These are phyloP conservation scores for Fusarium luffae DNA, from an alignment of 2,329 filamentous ascomycete species.

Conservation along the genomic window DNA sequence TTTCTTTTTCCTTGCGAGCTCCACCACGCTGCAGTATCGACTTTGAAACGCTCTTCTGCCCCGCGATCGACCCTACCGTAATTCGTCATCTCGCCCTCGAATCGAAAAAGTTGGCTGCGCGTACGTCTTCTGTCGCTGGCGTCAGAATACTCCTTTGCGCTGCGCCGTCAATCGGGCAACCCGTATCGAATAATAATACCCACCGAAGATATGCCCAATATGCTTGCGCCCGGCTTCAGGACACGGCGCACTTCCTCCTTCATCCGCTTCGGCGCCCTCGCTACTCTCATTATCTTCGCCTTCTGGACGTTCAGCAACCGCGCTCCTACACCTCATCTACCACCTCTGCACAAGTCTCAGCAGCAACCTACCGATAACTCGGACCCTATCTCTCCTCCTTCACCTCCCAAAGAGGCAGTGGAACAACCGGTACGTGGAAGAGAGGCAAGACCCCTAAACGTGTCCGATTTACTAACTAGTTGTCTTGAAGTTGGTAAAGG, in stretches of 20 bases:
- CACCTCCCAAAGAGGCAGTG: background rate
- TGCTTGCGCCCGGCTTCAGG: conserved; percentile 56
- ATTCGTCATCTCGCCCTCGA: conserved; percentile 29
- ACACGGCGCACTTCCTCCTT: conserved; percentile 58
- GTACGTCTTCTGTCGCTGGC: conserved; percentile 40
- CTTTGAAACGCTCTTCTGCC: conserved; percentile 10
- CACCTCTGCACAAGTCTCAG: conserved; percentile 19
- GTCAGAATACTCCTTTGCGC: conserved; percentile 29
- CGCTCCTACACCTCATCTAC: conserved; percentile 21
- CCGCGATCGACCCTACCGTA: conserved; percentile 28
- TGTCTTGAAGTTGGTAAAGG: background rate
- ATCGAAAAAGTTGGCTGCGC: conserved; percentile 20
- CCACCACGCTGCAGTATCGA: background rate
- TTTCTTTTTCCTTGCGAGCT: conserved; percentile 4
- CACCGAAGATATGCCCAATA: conserved; percentile 42
- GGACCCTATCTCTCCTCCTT: background rate
- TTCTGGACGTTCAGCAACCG: conserved; percentile 45
- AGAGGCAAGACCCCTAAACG: background rate
- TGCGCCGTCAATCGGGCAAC: conserved; percentile 14
- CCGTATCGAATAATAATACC: conserved; percentile 6
- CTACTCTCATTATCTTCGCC: conserved; percentile 50
- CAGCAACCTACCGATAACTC: background rate
- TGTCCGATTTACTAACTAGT: conserved; percentile 10
- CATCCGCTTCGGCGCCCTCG: conserved; percentile 55
- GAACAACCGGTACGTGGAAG: conserved; percentile 10